Conservation (phyloP, 169 alveolate species). For the Toxoplasma gondii region DNA sequence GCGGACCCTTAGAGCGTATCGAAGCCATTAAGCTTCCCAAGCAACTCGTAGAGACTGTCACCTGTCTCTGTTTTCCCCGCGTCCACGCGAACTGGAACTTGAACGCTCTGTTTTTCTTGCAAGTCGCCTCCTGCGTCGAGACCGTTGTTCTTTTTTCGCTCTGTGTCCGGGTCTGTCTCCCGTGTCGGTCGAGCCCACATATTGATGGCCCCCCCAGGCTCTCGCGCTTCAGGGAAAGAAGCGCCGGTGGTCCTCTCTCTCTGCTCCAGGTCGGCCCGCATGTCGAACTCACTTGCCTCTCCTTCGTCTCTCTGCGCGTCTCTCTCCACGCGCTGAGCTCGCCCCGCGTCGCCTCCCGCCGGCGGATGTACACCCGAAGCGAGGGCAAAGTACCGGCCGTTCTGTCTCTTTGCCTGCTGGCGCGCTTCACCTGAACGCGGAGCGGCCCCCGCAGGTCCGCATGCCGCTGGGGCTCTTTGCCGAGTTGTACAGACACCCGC, state of each 20-base stretch:
- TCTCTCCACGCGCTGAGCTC: not conserved
- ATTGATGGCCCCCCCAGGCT: too few species aligned
- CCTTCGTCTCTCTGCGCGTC: not conserved
- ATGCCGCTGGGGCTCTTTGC: not conserved
- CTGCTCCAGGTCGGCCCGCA: not conserved
- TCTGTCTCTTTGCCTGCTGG: too few species aligned
- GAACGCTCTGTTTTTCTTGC: not conserved
- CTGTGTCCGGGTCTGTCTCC: too few species aligned
- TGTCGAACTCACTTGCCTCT: not conserved
- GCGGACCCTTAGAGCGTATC: not conserved
- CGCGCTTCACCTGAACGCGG: too few species aligned
- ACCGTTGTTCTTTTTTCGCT: too few species aligned
- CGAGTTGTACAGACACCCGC: not conserved
- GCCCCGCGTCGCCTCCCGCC: not conserved
- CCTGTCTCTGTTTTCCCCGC: not conserved
- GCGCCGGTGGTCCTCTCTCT: not conserved
- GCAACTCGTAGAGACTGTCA: not conserved
- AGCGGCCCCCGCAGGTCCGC: not conserved
- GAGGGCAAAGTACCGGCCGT: not conserved
- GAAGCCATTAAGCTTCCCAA: not conserved
- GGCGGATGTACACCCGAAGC: not conserved
- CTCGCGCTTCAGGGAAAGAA: too few species aligned
- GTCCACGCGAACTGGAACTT: too few species aligned
- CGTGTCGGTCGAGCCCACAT: too few species aligned
- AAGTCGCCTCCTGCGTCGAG: not conserved